These are phyloP conservation scores for Hypoxylon sp. DNA, from an alignment of 2,329 filamentous ascomycete genomes.

Conservation along the genomic window DNA sequence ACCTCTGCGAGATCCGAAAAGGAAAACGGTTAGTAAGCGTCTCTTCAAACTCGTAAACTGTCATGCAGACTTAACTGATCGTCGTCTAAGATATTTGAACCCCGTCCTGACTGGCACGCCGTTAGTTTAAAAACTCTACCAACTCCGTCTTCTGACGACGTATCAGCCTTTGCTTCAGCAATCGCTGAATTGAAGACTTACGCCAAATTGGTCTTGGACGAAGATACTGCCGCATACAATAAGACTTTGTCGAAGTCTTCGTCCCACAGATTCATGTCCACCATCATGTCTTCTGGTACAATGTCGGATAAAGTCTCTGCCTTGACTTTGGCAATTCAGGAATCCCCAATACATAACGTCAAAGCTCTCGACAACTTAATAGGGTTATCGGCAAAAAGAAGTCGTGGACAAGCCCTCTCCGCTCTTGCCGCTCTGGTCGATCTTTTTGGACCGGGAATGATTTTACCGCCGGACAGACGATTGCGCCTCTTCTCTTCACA, in stretches of 20 bases:
- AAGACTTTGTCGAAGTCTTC: conserved; percentile 82
- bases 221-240: conserved; percentile 81
- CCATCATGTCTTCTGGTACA: conserved; percentile 96
- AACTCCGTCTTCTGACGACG: conserved; percentile 60
- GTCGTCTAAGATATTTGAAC: conserved; percentile 64
- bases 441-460: conserved; percentile 87
- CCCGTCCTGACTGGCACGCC: conserved; percentile 70
- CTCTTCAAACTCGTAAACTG: conserved; percentile 29
- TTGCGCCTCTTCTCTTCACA: conserved; percentile 84
- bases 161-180: conserved; percentile 58
- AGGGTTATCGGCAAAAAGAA: conserved; percentile 89
- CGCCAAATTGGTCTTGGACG: conserved; percentile 79
- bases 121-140: conserved; percentile 61
- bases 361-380: conserved; percentile 90
- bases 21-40: conserved; percentile 60
- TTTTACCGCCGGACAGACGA: conserved; percentile 86
- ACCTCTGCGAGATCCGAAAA: conserved; percentile 49
- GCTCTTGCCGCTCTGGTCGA: conserved; percentile 95
- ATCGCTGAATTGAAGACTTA: conserved; percentile 73
- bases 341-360: conserved; percentile 93
- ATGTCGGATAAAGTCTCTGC: conserved; percentile 97
- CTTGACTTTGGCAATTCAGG: conserved; percentile 91
- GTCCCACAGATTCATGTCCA: conserved; percentile 95
- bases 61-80: conserved; percentile 30
- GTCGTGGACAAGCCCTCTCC: conserved; percentile 90